phyloP scores from a whole-genome alignment of 1,284 basidiomycete species.

The Malassezia restricta region DNA sequence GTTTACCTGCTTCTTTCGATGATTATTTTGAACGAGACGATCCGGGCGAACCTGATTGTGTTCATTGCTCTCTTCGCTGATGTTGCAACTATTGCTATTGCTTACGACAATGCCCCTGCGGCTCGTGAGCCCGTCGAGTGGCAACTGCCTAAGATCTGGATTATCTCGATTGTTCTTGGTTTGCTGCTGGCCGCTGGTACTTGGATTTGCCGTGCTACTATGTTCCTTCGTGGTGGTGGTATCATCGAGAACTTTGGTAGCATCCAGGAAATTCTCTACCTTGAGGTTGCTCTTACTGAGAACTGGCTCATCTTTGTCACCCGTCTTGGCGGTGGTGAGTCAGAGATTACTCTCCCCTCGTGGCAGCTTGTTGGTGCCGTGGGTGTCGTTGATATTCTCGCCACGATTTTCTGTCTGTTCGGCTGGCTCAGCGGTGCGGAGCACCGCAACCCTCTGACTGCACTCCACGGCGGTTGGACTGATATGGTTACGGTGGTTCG shows the following conservation, averaged over 20 bases:
- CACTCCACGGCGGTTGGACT: conserved; percentile 47
- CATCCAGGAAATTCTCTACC: conserved; percentile 52
- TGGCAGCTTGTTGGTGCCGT: conserved; percentile 52
- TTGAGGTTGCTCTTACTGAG: conserved; percentile 54
- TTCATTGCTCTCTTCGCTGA: conserved; percentile 55
- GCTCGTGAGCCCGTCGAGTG: conserved; percentile 52
- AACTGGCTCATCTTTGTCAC: conserved; percentile 53
- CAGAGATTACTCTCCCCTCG: conserved; percentile 48
- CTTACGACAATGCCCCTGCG: conserved; percentile 52
- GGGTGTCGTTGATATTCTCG: conserved; percentile 51
- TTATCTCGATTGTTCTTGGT: conserved; percentile 50
- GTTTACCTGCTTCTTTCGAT: conserved; percentile 52
- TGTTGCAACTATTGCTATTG: conserved; percentile 51
- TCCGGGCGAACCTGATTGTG: conserved; percentile 53
- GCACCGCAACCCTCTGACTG: conserved; percentile 46
- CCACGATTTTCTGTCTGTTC: conserved; percentile 51
- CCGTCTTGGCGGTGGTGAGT: conserved; percentile 45
- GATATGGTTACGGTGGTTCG: conserved; percentile 53
- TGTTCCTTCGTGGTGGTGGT: conserved; percentile 50
- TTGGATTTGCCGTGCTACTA: conserved; percentile 52
- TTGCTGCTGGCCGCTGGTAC: conserved; percentile 51
- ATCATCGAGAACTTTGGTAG: conserved; percentile 53
- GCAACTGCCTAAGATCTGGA: conserved; percentile 55
- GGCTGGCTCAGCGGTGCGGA: conserved; percentile 52
- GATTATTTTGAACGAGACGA: conserved; percentile 52